Percentiles rank a stretch among this genome's conserved stretches.
phyloP scores from a whole-genome alignment of 2,329 filamentous ascomycete species.

The Sclerotiophoma versabilis region DNA sequence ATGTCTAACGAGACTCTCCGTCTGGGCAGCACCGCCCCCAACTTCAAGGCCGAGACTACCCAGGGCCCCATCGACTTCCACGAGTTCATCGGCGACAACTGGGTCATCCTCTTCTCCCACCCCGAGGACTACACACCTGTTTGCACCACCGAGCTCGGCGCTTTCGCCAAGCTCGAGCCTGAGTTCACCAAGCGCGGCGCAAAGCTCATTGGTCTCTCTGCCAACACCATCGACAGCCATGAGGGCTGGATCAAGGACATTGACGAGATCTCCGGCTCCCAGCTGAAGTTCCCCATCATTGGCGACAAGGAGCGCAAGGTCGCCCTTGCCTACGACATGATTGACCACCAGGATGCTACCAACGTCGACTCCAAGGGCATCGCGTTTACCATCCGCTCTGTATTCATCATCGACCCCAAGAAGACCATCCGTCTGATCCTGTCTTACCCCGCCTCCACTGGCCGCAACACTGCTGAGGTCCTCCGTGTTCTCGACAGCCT shows the following conservation, averaged over 20 bases:
- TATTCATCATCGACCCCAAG: constrained; percentile 71
- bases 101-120: constrained; percentile 76
- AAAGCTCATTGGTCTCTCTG: constrained; percentile 66
- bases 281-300: constrained; percentile 61
- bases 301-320: constrained; percentile 61
- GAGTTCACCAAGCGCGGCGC: constrained; percentile 68
- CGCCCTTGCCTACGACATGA: constrained; percentile 61
- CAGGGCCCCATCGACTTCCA: constrained; percentile 73
- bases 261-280: constrained; percentile 58
- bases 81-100: constrained; percentile 73
- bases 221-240: constrained; percentile 60
- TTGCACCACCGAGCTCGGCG: constrained; percentile 69
- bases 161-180: constrained; percentile 69
- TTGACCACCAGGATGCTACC: constrained; percentile 63
- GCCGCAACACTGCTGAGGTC: constrained; percentile 62
- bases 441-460: constrained; percentile 68
- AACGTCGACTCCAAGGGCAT: constrained; percentile 64
- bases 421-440: constrained; percentile 70
- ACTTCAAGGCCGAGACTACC: constrained; percentile 74
- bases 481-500: constrained; percentile 60
- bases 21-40: constrained; percentile 70
- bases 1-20: constrained; percentile 60
- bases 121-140: constrained; percentile 68
- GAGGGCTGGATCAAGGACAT: constrained; percentile 62
- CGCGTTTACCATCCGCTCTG: constrained; percentile 70